Conservation (phyloP, 768 basidiomycete genomes). For the Russula compacta region DNA sequence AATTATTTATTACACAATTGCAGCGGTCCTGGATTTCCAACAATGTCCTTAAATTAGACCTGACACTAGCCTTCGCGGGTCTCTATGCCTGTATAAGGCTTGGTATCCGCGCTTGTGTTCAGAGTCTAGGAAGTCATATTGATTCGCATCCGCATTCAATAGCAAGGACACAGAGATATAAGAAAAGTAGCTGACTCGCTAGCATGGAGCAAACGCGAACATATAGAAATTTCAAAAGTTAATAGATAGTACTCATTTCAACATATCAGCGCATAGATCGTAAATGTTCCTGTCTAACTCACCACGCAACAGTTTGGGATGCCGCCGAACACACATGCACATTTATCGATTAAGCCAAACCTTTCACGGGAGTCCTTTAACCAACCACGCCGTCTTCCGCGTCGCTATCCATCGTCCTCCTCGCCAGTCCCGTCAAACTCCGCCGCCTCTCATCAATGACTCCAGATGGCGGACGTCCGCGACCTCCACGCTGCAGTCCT, state of each 20-base stretch:
- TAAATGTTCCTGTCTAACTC: background rate
- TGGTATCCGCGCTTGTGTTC: background rate
- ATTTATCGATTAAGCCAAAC: background rate
- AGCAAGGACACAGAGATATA: background rate
- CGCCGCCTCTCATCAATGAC: slow-evolving; percentile 12
- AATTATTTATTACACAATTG: too few relatives aligned
- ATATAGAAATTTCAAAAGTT: background rate
- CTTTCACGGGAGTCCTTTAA: background rate
- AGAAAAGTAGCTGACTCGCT: background rate
- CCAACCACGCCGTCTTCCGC: slow-evolving; percentile 42
- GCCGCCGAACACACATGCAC: background rate
- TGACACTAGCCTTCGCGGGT: background rate
- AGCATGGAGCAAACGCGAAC: background rate
- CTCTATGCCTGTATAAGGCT: background rate
- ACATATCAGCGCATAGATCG: background rate
- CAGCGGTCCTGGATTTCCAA: too few relatives aligned
- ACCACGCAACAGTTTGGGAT: background rate
- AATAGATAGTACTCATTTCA: background rate
- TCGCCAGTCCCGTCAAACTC: slow-evolving; percentile 34
- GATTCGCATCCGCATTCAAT: background rate
- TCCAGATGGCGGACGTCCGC: slow-evolving; percentile 19
- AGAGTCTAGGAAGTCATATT: background rate
- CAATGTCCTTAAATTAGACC: background rate
- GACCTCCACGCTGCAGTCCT: slow-evolving; percentile 8
- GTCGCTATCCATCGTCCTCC: slow-evolving; percentile 77